Conservation (phyloP, 148 eudicot species). For the Vaccinium myrtillus region DNA sequence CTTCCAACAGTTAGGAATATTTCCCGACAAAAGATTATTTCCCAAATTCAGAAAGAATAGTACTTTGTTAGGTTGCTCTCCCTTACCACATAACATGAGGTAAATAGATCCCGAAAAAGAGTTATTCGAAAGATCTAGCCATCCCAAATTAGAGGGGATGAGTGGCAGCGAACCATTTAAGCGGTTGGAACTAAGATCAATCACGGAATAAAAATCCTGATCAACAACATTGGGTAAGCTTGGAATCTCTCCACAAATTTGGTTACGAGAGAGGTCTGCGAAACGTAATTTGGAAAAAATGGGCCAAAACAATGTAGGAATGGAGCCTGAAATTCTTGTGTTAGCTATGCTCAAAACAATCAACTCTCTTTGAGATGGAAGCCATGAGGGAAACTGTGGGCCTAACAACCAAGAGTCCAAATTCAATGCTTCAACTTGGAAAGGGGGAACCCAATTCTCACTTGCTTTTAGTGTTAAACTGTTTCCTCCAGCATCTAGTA, state of each 20-base stretch:
- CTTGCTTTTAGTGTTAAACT: constrained; percentile 13
- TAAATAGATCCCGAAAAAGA: constrained; percentile 10
- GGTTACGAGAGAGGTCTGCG: constrained; percentile 4
- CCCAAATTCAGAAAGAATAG: not conserved
- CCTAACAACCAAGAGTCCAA: constrained; percentile 23
- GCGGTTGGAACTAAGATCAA: constrained; percentile 1
- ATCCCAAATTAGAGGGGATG: not conserved
- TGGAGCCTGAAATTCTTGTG: constrained; percentile 14
- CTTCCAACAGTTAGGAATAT: too few relatives aligned
- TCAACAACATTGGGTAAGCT: not conserved
- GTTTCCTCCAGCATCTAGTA: constrained; percentile 5
- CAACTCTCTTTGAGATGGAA: not conserved
- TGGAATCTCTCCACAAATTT: constrained; percentile 11
- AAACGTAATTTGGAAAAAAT: not conserved
- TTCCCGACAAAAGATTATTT: not conserved
- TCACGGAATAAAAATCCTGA: too few relatives aligned
- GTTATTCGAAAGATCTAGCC: constrained; percentile 14
- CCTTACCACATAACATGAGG: not conserved
- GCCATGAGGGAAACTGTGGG: constrained; percentile 1
- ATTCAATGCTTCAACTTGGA: not conserved
- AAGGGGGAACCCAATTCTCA: constrained; percentile 19
- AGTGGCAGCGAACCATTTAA: constrained; percentile 1
- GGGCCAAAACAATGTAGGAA: constrained; percentile 4
- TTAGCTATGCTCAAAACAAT: not conserved
- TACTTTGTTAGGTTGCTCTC: not conserved